Conservation (phyloP, 352 stramenopile genomes). For the Phytophthora boehmeriae region DNA sequence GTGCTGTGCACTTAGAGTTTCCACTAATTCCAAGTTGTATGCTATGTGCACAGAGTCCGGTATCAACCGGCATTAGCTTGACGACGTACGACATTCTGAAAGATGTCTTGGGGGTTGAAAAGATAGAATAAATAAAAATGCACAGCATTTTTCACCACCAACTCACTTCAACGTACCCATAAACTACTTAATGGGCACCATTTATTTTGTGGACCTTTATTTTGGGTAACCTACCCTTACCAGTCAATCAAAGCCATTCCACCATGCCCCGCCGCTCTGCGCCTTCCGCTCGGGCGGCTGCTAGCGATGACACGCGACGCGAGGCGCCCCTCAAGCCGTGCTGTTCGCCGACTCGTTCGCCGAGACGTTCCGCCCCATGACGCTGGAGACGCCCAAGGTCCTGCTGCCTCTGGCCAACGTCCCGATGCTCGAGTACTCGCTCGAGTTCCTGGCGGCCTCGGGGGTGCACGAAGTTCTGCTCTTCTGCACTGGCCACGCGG, state of each 20-base stretch:
- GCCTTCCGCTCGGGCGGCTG: constrained; percentile 2
- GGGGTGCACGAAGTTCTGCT: constrained; percentile 97
- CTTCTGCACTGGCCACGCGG: constrained; percentile 90
- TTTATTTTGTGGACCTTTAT: neutral
- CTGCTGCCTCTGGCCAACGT: constrained; percentile 97
- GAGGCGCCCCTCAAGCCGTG: constrained; percentile 96
- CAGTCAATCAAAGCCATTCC: neutral
- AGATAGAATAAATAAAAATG: constrained; percentile 63
- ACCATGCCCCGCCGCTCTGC: constrained; percentile 19
- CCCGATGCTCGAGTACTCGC: constrained; percentile 96
- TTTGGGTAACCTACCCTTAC: no score
- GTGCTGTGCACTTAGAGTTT: neutral
- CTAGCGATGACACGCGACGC: constrained; percentile 80
- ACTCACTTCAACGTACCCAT: no score
- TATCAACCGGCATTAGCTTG: constrained; percentile 87
- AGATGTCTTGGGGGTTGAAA: constrained; percentile 84
- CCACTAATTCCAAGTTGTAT: neutral
- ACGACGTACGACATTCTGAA: constrained; percentile 89
- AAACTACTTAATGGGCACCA: no score
- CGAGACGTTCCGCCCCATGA: constrained; percentile 94
- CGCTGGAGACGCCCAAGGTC: constrained; percentile 90
- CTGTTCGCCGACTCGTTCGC: constrained; percentile 96
- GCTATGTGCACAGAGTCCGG: constrained; percentile 57
- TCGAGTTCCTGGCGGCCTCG: constrained; percentile 95
- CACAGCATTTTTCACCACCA: no score